Evolutionary conservation across 345 rosid genomes (phyloP), one percentile per base, ranked within the genome.

Genomic region (Lagerstroemia speciosa): DNA sequence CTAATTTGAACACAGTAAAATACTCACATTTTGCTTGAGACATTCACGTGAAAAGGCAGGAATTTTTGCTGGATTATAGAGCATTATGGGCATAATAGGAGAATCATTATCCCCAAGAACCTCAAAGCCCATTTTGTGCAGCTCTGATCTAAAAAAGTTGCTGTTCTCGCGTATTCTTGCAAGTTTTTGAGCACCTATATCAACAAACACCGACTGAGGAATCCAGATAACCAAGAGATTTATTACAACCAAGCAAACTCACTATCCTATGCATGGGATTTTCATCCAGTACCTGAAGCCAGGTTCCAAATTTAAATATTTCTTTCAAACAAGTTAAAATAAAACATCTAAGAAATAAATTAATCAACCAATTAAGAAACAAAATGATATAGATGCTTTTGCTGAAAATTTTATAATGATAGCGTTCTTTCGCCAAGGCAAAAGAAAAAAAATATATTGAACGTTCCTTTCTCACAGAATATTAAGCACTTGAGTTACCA

Each of bases 81-180:
- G 89, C 99, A 94, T 94, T 68, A 94, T 91, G 16, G 99, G 96
- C 97, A 94, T 91, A 36, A 94, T 83, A n/a, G 99, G 98, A 40
- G 99, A 94, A 79, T 94, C 99, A 46, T 85, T 83, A 76, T 94
- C 99, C 71, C 99, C 99, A 67, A 94, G 86, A 75, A 91, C 99
- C 76, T 94, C 97, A 69, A 94, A 91, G 6, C 99, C 99, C 99
- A 88, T 87, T 69, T 91, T 91, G 74, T 83, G 86, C 73, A 94
- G 76, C 78, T 89, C 97, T 65, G 99, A 88, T 78, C 97, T 81
- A 78, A 83, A 94, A 69, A 88, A 94, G 89, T 91, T 94, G 79
- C 97, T 88, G 76, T 91, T 94, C 72, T 91, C 96, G 50, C 99
- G 90, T 67, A 94, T 94, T 60, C 86, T 79, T 65, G 88, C 96